Evolutionary conservation across 2,329 filamentous ascomycete species (phyloP).

Genomic region (Botrytis galanthina): DNA sequence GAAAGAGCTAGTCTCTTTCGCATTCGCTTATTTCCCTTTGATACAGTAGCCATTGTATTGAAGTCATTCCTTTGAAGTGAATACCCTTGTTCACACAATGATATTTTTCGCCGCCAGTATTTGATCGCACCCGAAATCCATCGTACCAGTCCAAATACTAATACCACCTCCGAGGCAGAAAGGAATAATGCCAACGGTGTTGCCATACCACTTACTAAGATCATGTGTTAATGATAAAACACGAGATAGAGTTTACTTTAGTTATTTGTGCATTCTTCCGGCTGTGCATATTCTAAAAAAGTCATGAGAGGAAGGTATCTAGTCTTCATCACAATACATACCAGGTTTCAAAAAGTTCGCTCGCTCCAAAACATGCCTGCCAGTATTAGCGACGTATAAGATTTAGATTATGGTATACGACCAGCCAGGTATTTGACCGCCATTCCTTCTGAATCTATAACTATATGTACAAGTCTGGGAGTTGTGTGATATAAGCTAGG

Average conservation of each 20-base stretch:
- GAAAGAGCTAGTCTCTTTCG: too few species aligned
- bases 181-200: not conserved
- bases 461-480: not conserved
- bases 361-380: not conserved
- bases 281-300: not conserved
- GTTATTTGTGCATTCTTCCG: not conserved
- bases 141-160: not conserved
- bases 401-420: not conserved
- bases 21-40: too few species aligned
- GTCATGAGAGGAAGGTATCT: not conserved
- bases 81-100: too few species aligned
- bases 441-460: not conserved
- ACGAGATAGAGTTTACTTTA: not conserved
- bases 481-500: not conserved
- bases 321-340: too few species aligned
- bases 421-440: too few species aligned
- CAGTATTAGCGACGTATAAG: not conserved
- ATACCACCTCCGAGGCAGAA: conserved; percentile 5
- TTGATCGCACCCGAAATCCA: not conserved
- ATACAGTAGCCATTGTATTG: too few species aligned
- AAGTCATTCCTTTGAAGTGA: too few species aligned
- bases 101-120: not conserved
- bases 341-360: not conserved
- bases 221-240: not conserved
- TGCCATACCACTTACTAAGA: not conserved